These are phyloP conservation scores for Oxytropis ochrocephala DNA, from an alignment of 306 rosid species.

Conservation along the genomic window DNA sequence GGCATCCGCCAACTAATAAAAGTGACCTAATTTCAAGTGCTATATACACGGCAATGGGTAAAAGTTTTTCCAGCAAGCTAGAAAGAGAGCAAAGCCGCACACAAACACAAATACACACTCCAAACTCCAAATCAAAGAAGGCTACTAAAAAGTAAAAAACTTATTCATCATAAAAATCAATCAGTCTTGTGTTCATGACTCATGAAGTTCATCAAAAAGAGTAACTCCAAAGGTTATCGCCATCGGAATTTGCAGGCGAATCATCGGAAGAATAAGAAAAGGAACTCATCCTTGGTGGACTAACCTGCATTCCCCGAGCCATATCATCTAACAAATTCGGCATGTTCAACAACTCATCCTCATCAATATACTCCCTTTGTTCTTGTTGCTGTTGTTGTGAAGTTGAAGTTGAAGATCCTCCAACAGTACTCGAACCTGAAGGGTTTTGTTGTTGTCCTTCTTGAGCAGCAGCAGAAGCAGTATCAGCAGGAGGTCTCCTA, in stretches of 20 bases:
- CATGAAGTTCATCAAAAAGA: background rate
- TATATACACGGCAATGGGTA: no score
- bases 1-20: background rate
- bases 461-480: background rate
- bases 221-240: constrained; percentile 44
- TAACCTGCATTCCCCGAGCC: constrained; percentile 60
- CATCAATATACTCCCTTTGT: constrained; percentile 28
- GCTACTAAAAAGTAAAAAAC: no score
- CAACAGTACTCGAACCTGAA: background rate
- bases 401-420: background rate
- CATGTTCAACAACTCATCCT: constrained; percentile 48
- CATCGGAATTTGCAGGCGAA: constrained; percentile 37
- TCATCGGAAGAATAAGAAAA: constrained; percentile 27
- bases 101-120: no score
- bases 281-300: constrained; percentile 42
- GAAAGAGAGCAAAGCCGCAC: no score
- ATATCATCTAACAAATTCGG: constrained; percentile 47
- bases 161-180: no score
- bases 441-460: background rate
- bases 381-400: background rate
- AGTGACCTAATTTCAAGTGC: background rate
- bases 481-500: background rate
- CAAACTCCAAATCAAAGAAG: no score
- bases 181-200: no score
- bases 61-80: no score